Percentiles rank a stretch among this genome's conserved stretches.
These are phyloP conservation scores for Bombardia bombarda DNA, from an alignment of 495 filamentous ascomycete species.

Conservation along the genomic window DNA sequence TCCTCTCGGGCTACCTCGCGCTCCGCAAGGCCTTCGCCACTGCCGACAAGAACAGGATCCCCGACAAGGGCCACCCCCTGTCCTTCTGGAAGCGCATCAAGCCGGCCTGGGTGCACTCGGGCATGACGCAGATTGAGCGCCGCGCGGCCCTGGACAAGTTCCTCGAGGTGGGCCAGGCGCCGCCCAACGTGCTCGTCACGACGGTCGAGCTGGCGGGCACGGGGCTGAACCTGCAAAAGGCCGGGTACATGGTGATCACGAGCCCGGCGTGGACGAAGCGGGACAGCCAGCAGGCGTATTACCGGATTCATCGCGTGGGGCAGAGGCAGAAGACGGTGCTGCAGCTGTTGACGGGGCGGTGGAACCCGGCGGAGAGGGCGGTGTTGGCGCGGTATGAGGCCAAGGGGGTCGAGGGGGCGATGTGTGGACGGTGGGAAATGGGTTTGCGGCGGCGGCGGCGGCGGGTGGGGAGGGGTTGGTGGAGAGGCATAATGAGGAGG, in stretches of 20 bases:
- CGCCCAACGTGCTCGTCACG: constrained; percentile 18
- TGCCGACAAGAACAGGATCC: no score
- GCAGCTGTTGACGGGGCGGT: constrained; percentile 9
- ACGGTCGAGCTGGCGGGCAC: constrained; percentile 17
- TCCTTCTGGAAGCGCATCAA: constrained; percentile 3
- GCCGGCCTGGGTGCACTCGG: constrained; percentile 4
- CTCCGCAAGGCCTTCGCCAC: no score
- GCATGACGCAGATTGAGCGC: background rate
- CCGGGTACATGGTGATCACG: constrained; percentile 15
- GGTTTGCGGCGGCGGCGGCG: background rate
- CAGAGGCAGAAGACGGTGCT: constrained; percentile 12
- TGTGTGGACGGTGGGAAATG: constrained; percentile 3
- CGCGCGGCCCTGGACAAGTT: constrained; percentile 9
- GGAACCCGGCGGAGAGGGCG: constrained; percentile 17
- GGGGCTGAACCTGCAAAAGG: constrained; percentile 20
- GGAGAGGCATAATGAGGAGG: background rate
- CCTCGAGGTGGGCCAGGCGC: constrained; percentile 6
- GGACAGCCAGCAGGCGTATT: constrained; percentile 21
- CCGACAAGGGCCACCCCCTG: background rate
- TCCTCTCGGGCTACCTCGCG: constrained; percentile 13
- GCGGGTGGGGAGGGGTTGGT: background rate
- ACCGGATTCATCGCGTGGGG: constrained; percentile 17
- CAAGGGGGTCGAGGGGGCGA: constrained; percentile 3
- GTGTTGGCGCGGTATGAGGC: constrained; percentile 11
- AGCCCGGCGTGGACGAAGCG: constrained; percentile 20